Evolutionary conservation across 2,329 filamentous ascomycete genomes (phyloP), one percentile per base, ranked within the genome.

Genomic region (Colletotrichum kahawae): DNA sequence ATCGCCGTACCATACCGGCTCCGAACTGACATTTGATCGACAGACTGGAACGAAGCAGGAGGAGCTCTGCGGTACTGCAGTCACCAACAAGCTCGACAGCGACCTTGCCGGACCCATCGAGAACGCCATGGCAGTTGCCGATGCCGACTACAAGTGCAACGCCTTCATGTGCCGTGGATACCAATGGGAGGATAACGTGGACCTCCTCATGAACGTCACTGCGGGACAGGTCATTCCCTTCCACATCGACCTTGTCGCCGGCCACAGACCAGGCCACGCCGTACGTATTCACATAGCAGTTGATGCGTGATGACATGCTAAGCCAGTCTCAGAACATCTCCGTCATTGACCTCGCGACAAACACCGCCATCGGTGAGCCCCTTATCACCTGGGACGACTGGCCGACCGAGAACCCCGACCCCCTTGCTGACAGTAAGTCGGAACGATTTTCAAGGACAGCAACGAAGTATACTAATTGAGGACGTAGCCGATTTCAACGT

Each of bases 351-450:
- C 83, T 85, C 21, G 82, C 82, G 21, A 83, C 84, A 57, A 86
- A 91, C 81, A 84, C 80, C 13, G 80, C 90, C 71, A 85, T 92
- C 43, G 89, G 88, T 21, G 76, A 82, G 68, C 84, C 87, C n/a
- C 82, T 90, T 65, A 87, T 84, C 62, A 82, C 80, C 67, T 90
- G 86, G 85, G 83, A 83, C 27, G 77, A 77, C 54, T 74, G 73
- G 71, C 62, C 78, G 62, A 73, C 73, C 38, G 31, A 43, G 56
- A 67, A 77, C 71, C 78, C 78, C 6, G 62, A 77, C 29, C 65
- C 75, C 10, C 75, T 72, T 14, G 74, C 64, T 9, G 77, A 79
- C 48, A 73, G 75, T 73, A 66, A 29, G 71, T 29, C 80, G 83
- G 3, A 38, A 6, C n/a, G 16, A 59, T 12, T 7, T 5, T 10